A percentile compares a stretch with the other conserved stretches of the same genome.
phyloP scores from a whole-genome alignment of 192 early-diverging fungal genomes.

The Podila minutissima region DNA sequence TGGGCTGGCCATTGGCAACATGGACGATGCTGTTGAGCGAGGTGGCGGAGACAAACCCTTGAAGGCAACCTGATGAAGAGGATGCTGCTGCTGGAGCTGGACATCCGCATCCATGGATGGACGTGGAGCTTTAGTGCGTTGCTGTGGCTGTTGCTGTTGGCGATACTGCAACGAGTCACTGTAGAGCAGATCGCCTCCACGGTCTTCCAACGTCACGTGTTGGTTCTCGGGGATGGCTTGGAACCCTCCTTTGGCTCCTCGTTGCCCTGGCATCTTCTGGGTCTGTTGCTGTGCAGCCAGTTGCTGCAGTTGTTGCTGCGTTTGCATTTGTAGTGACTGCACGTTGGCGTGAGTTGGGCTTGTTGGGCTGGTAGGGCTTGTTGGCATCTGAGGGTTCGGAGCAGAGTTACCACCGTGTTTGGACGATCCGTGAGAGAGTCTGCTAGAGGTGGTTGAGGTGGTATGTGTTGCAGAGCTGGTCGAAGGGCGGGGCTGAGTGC shows the following conservation, averaged over 20 bases:
- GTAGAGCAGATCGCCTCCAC: constrained; percentile 13
- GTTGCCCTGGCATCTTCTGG: background rate
- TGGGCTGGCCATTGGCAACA: background rate
- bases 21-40: background rate
- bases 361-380: constrained; percentile 16
- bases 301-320: constrained; percentile 26
- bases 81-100: constrained; percentile 44
- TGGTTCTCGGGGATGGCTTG: constrained; percentile 15
- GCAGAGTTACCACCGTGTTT: constrained; percentile 10
- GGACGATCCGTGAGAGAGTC: constrained; percentile 13
- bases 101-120: constrained; percentile 6
- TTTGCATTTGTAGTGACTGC: constrained; percentile 12
- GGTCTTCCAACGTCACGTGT: background rate
- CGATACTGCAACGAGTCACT: background rate
- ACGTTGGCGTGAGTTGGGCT: background rate
- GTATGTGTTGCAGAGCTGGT: constrained; percentile 22
- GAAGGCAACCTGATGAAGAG: constrained; percentile 31
- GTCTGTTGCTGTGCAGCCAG: constrained; percentile 8
- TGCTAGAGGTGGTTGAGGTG: constrained; percentile 8
- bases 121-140: background rate
- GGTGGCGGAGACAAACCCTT: constrained; percentile 49
- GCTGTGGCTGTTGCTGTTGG: constrained; percentile 6
- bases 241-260: constrained; percentile 1
- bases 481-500: constrained; percentile 17
- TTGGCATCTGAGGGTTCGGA: constrained; percentile 3